These are phyloP conservation scores for Monosporascus sp. DNA, from an alignment of 2,329 filamentous ascomycete species.

Conservation along the genomic window DNA sequence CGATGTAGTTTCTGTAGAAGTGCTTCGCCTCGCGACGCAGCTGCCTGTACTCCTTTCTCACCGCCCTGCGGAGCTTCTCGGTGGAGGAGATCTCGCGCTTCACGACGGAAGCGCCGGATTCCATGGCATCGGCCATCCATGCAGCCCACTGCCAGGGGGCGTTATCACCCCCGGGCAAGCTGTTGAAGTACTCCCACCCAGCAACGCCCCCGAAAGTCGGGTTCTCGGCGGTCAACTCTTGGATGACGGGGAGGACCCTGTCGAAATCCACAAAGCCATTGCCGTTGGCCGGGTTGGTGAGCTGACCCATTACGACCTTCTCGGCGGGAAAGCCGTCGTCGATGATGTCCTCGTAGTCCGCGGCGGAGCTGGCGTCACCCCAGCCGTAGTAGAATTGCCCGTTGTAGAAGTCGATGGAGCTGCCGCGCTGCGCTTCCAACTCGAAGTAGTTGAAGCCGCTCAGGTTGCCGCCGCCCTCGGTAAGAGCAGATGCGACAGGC, in stretches of 20 bases:
- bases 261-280: slow-evolving; percentile 43
- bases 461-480: slow-evolving; percentile 52
- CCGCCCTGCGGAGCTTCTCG: slow-evolving; percentile 18
- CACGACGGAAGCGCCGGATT: slow-evolving; percentile 9
- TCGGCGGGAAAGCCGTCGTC: slow-evolving; percentile 64
- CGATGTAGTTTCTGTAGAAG: slow-evolving; percentile 21
- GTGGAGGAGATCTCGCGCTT: slow-evolving; percentile 17
- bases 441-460: slow-evolving; percentile 77
- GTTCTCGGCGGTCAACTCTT: slow-evolving; percentile 42
- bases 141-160: slow-evolving; percentile 73
- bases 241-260: slow-evolving; percentile 38
- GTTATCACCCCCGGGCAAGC: slow-evolving; percentile 55
- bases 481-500: slow-evolving; percentile 70
- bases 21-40: slow-evolving; percentile 20
- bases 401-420: slow-evolving; percentile 78
- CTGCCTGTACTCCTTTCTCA: slow-evolving; percentile 18
- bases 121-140: slow-evolving; percentile 21
- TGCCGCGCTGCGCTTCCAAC: slow-evolving; percentile 62
- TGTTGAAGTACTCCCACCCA: slow-evolving; percentile 95
- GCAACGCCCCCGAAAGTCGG: slow-evolving; percentile 78
- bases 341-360: slow-evolving; percentile 46
- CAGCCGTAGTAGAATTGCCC: slow-evolving; percentile 91
- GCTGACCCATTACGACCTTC: slow-evolving; percentile 72
- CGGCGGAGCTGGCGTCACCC: slow-evolving; percentile 49
- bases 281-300: slow-evolving; percentile 75